Base-by-base conservation (phyloP, 805 yeast genomes). In the Yamadazyma scolyti region DNA sequence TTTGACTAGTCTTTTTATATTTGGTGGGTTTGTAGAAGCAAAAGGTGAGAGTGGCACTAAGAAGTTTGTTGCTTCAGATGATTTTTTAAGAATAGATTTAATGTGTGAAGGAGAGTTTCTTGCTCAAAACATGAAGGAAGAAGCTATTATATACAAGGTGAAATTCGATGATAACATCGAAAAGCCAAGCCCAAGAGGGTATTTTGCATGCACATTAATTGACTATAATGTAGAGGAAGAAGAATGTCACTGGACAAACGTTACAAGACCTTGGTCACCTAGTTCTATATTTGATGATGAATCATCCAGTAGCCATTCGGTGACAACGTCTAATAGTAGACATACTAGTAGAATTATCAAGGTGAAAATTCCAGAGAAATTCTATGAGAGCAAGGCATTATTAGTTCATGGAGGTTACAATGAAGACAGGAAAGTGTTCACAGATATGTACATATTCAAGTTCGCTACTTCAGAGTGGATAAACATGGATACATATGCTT, bases 371-470 rank as follows among this genome's bases (percentile, higher is more conserved):
- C 42, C 45, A 0, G 50, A 46, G 12, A 33, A 37, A 11, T 55
- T 34, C 31, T 54, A 60, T 32, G 39, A 43, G 13, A 51, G 48
- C 13, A 58, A 54, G 35, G 53, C 58, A 9, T 47, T 63, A 9
- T 17, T 65, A 9, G 40, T 65, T 6, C 72, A 65, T 22, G 72
- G 72, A 1, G 72, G 72, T 3, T 56, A 60, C 27, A 52, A 56
- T 34, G 58, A 58, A 11, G 27, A 47, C 2, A 25, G 34, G 7
- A 43, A 56, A 9, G 48, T 52, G 2, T 64, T 52, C 33, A 48
- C 60, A 29, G 66, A 62, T 36, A 46, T 64, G 28, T 58, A 46
- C 37, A 21, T 59, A 20, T 64, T 56, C 41, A 36, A 44, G 6
- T 65, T 65, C 31, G 50, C 44, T 16, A 51, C 56, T 3, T 58